A percentile compares a stretch with the other conserved stretches of the same genome.
Conservation (phyloP, 106 monocot genomes). For the Phalaenopsis equestris region DNA sequence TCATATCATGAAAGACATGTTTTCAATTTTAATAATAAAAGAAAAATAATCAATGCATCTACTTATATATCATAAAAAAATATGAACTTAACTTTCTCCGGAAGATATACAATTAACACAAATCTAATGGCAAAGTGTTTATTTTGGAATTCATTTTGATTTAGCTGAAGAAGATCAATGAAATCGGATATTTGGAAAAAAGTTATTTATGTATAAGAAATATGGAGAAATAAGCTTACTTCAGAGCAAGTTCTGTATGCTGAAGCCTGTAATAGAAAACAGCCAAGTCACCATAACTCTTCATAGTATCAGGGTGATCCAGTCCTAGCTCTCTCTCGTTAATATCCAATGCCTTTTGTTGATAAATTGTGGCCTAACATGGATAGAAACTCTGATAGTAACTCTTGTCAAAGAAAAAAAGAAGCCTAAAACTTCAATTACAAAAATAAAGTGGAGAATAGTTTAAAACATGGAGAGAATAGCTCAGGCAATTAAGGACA, state of each 20-base stretch:
- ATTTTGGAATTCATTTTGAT: no score
- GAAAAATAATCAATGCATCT: not conserved
- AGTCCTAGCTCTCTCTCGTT: conserved; percentile 98
- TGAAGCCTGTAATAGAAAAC: conserved; percentile 99
- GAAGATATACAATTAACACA: no score
- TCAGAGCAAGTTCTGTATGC: conserved; percentile 92
- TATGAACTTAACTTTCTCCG: not conserved
- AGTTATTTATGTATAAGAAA: not conserved
- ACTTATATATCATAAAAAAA: not conserved
- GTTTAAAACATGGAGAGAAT: not conserved
- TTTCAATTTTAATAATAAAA: not conserved
- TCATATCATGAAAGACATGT: not conserved
- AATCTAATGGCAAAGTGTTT: no score
- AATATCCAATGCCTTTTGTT: conserved; percentile 97
- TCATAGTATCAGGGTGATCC: conserved; percentile 99
- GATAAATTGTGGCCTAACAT: conserved; percentile 90
- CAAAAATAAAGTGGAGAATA: not conserved
- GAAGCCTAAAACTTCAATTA: not conserved
- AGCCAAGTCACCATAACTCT: conserved; percentile 98
- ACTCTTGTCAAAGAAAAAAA: not conserved
- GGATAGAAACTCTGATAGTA: conserved; percentile 5
- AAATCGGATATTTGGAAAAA: not conserved
- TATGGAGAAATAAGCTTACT: conserved; percentile 41
- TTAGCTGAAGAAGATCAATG: no score
- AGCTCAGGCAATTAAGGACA: not conserved